Percentiles rank a stretch among this genome's conserved stretches.
Conservation (phyloP, 805 yeast genomes). For the Metschnikowia vanudenii region DNA sequence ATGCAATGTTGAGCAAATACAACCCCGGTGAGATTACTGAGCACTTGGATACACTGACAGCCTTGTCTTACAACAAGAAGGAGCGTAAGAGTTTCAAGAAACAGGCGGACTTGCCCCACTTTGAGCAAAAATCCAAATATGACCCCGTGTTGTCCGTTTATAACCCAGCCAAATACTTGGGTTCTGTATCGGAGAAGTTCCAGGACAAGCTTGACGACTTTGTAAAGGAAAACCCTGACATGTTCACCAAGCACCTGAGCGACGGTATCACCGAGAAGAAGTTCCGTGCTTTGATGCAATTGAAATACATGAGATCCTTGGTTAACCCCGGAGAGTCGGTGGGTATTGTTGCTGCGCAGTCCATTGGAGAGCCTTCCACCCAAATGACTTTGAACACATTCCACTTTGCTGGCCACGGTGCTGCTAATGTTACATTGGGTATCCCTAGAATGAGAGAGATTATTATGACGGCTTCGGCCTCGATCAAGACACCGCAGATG, state of each 20-base stretch:
- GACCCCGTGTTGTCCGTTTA: conserved; percentile 86
- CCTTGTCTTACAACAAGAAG: conserved; percentile 78
- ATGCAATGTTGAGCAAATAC: conserved; percentile 80
- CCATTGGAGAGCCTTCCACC: conserved; percentile 98
- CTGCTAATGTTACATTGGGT: conserved; percentile 98
- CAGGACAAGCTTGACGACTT: conserved; percentile 75
- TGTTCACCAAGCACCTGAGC: conserved; percentile 53
- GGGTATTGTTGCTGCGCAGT: conserved; percentile 97
- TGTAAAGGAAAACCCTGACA: conserved; percentile 51
- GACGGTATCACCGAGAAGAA: conserved; percentile 68
- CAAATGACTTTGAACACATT: conserved; percentile 97
- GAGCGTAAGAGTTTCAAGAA: conserved; percentile 69
- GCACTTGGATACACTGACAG: conserved; percentile 81
- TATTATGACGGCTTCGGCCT: conserved; percentile 96
- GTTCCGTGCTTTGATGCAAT: conserved; percentile 95
- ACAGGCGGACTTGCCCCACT: conserved; percentile 61
- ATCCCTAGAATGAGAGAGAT: conserved; percentile 99
- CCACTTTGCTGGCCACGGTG: conserved; percentile 99
- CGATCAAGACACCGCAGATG: conserved; percentile 99
- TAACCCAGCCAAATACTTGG: conserved; percentile 87
- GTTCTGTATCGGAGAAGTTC: conserved; percentile 89
- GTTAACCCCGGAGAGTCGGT: conserved; percentile 97
- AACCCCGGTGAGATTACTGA: conserved; percentile 72
- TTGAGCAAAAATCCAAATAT: conserved; percentile 59
- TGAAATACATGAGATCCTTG: conserved; percentile 95